Evolutionary conservation across 2,329 filamentous ascomycete genomes (phyloP).

Genomic region (Colletotrichum destructivum): DNA sequence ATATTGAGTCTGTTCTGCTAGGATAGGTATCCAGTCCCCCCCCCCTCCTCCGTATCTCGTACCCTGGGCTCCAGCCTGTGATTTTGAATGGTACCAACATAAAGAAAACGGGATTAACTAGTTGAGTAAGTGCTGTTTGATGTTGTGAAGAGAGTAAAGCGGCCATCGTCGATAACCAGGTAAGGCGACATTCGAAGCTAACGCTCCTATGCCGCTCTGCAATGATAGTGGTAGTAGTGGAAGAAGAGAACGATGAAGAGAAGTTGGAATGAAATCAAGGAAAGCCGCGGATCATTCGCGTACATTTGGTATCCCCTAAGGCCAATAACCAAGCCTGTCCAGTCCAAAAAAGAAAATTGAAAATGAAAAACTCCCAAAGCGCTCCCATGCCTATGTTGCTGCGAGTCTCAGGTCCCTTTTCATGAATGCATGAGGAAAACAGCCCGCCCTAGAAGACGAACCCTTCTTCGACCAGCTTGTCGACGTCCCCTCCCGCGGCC

Average conservation of each 20-base stretch:
- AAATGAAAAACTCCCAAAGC: constrained; percentile 24
- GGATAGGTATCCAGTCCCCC: constrained; percentile 30
- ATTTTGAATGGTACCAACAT: constrained; percentile 31
- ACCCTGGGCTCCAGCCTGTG: constrained; percentile 35
- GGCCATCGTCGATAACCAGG: constrained; percentile 3
- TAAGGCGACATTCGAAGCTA: constrained; percentile 15
- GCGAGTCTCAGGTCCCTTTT: not conserved
- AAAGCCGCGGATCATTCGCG: constrained; percentile 14
- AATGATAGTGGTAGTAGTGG: not conserved
- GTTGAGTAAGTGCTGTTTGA: not conserved
- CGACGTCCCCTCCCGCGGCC: constrained; percentile 79
- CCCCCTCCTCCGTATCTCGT: constrained; percentile 29
- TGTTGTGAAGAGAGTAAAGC: constrained; percentile 3
- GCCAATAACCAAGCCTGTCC: constrained; percentile 11
- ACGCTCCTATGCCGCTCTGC: constrained; percentile 26
- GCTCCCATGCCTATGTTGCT: constrained; percentile 22
- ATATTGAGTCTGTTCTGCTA: constrained; percentile 34
- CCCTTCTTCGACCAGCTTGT: constrained; percentile 66
- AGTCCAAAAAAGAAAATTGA: not conserved
- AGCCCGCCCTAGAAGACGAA: constrained; percentile 56
- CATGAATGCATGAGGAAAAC: not conserved
- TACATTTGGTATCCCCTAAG: constrained; percentile 19
- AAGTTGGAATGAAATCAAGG: constrained; percentile 7
- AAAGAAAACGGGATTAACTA: constrained; percentile 34
- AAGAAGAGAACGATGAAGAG: not conserved